Evolutionary conservation across 2,329 filamentous ascomycete species (phyloP).

Genomic region (Penicillium crustosum): DNA sequence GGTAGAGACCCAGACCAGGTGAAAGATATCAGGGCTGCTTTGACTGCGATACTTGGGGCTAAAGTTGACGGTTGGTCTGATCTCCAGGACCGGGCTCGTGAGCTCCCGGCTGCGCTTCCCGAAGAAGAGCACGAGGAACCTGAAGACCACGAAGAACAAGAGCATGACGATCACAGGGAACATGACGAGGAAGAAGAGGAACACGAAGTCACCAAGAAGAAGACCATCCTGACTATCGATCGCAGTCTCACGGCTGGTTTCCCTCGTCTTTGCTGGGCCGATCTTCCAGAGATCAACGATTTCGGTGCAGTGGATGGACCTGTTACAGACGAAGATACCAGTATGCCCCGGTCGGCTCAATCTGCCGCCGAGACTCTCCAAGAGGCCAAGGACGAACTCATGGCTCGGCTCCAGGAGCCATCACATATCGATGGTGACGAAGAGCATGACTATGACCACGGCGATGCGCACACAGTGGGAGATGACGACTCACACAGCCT

Average conservation of each 20-base stretch:
- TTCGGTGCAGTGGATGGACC: slow-evolving; percentile 42
- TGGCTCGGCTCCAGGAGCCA: slow-evolving; percentile 50
- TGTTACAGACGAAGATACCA: slow-evolving; percentile 47
- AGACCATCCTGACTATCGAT: slow-evolving; percentile 44
- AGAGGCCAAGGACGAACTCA: slow-evolving; percentile 52
- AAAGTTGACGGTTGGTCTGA: slow-evolving; percentile 48
- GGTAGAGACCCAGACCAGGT: slow-evolving; percentile 47
- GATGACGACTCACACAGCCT: slow-evolving; percentile 46
- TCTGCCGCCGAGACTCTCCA: slow-evolving; percentile 52
- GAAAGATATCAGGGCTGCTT: slow-evolving; percentile 45
- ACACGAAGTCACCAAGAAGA: slow-evolving; percentile 38
- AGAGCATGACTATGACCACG: slow-evolving; percentile 39
- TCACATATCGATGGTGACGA: slow-evolving; percentile 44
- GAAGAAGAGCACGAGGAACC: slow-evolving; percentile 27
- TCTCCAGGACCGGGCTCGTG: slow-evolving; percentile 41
- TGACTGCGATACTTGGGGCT: slow-evolving; percentile 45
- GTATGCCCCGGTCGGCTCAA: slow-evolving; percentile 48
- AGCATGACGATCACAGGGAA: slow-evolving; percentile 36
- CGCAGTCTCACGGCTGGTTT: slow-evolving; percentile 42
- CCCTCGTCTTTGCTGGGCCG: slow-evolving; percentile 44
- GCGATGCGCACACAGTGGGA: slow-evolving; percentile 42
- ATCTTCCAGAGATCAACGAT: slow-evolving; percentile 46
- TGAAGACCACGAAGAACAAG: slow-evolving; percentile 15
- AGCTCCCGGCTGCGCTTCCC: slow-evolving; percentile 37
- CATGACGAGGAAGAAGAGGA: slow-evolving; percentile 22